These are phyloP conservation scores for Orbilia ellipsospora DNA, from an alignment of 2,329 filamentous ascomycete genomes.

Conservation along the genomic window DNA sequence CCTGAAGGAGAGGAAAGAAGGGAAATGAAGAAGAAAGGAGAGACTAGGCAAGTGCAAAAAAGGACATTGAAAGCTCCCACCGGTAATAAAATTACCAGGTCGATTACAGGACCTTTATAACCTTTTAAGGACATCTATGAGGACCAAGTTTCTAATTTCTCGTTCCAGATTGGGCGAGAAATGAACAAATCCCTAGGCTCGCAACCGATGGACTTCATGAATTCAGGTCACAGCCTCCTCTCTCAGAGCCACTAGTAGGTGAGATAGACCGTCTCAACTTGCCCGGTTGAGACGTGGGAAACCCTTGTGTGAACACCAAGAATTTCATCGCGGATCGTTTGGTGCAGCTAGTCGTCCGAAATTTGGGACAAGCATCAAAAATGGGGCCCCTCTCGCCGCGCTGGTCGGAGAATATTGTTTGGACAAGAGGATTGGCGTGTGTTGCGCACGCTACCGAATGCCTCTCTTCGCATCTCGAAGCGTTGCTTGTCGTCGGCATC, in stretches of 20 bases:
- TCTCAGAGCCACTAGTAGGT: conserved; percentile 11
- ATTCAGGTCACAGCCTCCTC: too few species aligned
- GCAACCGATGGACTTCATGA: too few species aligned
- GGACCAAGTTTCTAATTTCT: conserved; percentile 9
- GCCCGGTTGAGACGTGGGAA: conserved; percentile 26
- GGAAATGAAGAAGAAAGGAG: conserved; percentile 43
- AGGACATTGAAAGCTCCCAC: conserved; percentile 16
- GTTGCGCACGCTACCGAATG: conserved; percentile 23
- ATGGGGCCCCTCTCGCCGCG: conserved; percentile 33
- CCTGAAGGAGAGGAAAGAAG: conserved; percentile 1
- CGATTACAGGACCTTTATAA: conserved; percentile 28
- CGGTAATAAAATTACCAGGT: conserved; percentile 17
- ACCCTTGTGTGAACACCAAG: neutral
- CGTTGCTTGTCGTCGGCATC: neutral
- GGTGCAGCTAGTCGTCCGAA: conserved; percentile 23
- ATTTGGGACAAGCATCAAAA: conserved; percentile 32
- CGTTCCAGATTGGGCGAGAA: neutral
- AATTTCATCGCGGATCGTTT: conserved; percentile 24
- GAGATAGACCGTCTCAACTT: conserved; percentile 10
- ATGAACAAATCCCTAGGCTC: conserved; percentile 13
- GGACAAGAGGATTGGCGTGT: conserved; percentile 19
- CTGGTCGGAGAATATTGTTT: conserved; percentile 50
- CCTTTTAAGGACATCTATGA: conserved; percentile 29
- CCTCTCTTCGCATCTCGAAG: conserved; percentile 11
- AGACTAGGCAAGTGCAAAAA: conserved; percentile 20